Base-by-base conservation (phyloP, 257 asterid genomes). In the Jasminum sambac region DNA sequence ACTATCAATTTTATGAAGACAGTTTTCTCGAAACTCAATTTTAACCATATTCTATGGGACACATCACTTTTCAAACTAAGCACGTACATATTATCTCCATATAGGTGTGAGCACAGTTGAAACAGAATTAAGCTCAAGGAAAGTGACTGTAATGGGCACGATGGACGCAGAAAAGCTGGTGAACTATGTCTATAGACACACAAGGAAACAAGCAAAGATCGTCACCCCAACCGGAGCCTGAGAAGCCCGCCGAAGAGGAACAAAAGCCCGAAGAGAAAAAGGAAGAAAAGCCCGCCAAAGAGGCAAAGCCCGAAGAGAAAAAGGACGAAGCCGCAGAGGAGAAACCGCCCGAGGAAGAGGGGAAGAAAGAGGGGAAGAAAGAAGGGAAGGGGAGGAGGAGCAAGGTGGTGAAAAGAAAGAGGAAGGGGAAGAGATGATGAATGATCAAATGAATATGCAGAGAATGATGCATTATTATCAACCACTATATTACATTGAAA, bases 161-260 rank as follows among this genome's bases (percentile, higher is more conserved):
- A 36, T 34, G 66, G 93, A 92, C 50, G 89, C 86, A 34, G 85
- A 81, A 70, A 72, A 58, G 70, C 92, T 92, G 38, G 95, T 92
- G 14, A 96, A 92, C 52, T 85, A 90, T 68, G 95, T 92, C 3
- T 90, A 92, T 79, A 76, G 95, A 36, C 81, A 86, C 41, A 90
- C 96, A 14, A 92, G 81, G 61, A 92, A 92, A 70, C 97, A 88
- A 34, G 98, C 98, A 58, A 88, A 83, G 42, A 83, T 92, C n/a
- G 93, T 88, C 55, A n/a, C 89, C 90, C 0, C 95, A 85, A 64
- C 85, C 87, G 26, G 92, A 89, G 24, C 61, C 61, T 17, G 80
- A 77, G 55, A 79, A 78, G 61, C 61, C 5, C 9, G 25, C 41
- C 21, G 21, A 6, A 0, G 73, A 77, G 70, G 90, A 83, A 72